Evolutionary conservation across 2,329 filamentous ascomycete genomes (phyloP), one percentile per base, ranked within the genome.

Genomic region (Sporothrix humicola): DNA sequence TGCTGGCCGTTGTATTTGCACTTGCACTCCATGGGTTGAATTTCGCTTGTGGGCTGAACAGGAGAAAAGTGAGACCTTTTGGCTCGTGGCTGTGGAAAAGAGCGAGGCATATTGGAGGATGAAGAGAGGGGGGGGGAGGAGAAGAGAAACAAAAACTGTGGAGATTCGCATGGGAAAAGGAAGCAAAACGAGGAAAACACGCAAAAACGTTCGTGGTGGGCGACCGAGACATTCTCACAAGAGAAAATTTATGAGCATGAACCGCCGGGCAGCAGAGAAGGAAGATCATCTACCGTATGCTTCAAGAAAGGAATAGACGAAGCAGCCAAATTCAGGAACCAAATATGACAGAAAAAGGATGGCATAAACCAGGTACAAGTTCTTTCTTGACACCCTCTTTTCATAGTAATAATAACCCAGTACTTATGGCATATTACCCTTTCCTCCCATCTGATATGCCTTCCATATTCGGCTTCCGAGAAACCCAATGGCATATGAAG

Each of bases 1-100:
- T 37, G 31, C 3, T 37, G 31, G 31, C 31, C 31, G 31, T 37
- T 5, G 31, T 37, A 37, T 42, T 44, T 23, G 26, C 26, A 37
- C 26, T 59, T 59, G 26, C 17, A 20, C 20, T 8, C n/a, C 52
- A 44, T 31, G 20, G 12, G 15, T 44, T 12, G 26, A 6, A 65
- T 15, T 8, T 65, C 42, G 61, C n/a, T 68, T 68, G 46, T 17
- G 12, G 46, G 48, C 46, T 42, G 9, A 56, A 20, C 15, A 31
- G 23, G 6, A 15, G 66, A 54, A 56, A 44, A 69, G 66, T 26
- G 13, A 70, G 37, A 58, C 20, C 37, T 58, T 46, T 26, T 58
- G 52, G 68, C 31, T 70, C 68, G 52, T 58, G 68, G 50, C 20
- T 58, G 68, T 54, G 26, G 66, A 58, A 46, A 58, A 3, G 31